Percentiles rank a stretch among this genome's conserved stretches.
Evolutionary conservation across 192 early-diverging fungal species (phyloP).

Genomic region (Phycomyces blakesleeanus): DNA sequence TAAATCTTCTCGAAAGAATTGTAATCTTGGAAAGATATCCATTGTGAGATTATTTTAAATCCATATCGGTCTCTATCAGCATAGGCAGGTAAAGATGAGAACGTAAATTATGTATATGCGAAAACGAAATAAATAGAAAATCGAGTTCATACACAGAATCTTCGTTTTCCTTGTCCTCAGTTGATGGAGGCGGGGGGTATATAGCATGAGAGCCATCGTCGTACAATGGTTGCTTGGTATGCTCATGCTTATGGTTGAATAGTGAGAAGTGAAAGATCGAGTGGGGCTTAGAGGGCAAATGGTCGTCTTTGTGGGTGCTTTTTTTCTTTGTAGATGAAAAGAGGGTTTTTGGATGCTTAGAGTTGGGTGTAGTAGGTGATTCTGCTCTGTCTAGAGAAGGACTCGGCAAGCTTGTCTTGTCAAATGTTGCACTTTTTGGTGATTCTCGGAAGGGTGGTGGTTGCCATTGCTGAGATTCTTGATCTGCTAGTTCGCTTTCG

Average conservation of each 20-base stretch:
- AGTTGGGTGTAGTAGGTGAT: background rate
- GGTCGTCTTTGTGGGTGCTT: background rate
- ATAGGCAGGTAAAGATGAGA: constrained; percentile 8
- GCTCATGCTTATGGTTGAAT: background rate
- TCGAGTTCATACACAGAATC: background rate
- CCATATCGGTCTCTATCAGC: constrained; percentile 56
- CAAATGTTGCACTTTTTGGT: background rate
- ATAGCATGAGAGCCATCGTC: constrained; percentile 14
- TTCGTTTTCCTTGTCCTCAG: constrained; percentile 8
- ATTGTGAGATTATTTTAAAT: constrained; percentile 49
- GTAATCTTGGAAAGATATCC: constrained; percentile 46
- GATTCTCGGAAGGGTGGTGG: constrained; percentile 1
- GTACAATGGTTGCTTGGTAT: background rate
- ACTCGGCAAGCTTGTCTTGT: background rate
- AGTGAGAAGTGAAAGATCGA: background rate
- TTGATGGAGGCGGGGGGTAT: constrained; percentile 17
- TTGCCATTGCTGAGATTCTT: background rate
- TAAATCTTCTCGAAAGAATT: constrained; percentile 47
- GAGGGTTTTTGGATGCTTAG: background rate
- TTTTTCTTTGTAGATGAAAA: background rate
- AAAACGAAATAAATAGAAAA: no score
- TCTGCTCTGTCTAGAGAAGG: background rate
- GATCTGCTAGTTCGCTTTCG: background rate
- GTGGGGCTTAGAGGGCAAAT: background rate
- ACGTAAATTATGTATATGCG: background rate